Conservation (phyloP, 495 filamentous ascomycete species). For the Aspergillus cavernicola region DNA sequence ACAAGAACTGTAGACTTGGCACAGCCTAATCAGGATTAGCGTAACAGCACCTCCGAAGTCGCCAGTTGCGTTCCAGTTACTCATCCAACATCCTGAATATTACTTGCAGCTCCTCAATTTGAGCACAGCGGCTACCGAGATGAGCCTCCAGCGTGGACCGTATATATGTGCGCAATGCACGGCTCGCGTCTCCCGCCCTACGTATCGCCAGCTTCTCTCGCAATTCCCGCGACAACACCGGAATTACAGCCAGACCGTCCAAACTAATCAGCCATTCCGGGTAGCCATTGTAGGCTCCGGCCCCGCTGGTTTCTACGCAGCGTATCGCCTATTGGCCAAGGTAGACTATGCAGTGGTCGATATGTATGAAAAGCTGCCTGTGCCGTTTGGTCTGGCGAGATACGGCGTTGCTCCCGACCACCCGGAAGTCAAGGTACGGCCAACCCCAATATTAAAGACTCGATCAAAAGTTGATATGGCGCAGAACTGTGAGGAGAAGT, state of each 20-base stretch:
- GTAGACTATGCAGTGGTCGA: slow-evolving; percentile 70
- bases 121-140: slow-evolving; percentile 3
- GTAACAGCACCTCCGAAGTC: too few relatives aligned
- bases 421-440: slow-evolving; percentile 88
- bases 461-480: neutral
- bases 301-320: slow-evolving; percentile 93
- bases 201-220: slow-evolving; percentile 1
- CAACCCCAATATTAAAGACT: too few relatives aligned
- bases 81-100: too few relatives aligned
- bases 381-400: slow-evolving; percentile 86
- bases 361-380: slow-evolving; percentile 94
- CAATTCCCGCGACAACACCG: slow-evolving; percentile 20
- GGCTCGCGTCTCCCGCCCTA: slow-evolving; percentile 15
- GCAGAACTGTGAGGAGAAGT: slow-evolving; percentile 92
- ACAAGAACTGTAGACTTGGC: too few relatives aligned
- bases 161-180: slow-evolving; percentile 38
- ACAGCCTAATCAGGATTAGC: too few relatives aligned
- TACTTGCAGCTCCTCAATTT: too few relatives aligned
- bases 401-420: slow-evolving; percentile 97
- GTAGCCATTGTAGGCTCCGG: slow-evolving; percentile 92
- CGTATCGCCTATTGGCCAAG: slow-evolving; percentile 75
- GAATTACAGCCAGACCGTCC: slow-evolving; percentile 31
- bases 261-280: slow-evolving; percentile 56
- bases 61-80: too few relatives aligned
- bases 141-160: slow-evolving; percentile 26